A percentile compares a stretch with the other conserved stretches of the same genome.
Conservation (phyloP, 2,329 filamentous ascomycete species). For the Cadophora sp. region DNA sequence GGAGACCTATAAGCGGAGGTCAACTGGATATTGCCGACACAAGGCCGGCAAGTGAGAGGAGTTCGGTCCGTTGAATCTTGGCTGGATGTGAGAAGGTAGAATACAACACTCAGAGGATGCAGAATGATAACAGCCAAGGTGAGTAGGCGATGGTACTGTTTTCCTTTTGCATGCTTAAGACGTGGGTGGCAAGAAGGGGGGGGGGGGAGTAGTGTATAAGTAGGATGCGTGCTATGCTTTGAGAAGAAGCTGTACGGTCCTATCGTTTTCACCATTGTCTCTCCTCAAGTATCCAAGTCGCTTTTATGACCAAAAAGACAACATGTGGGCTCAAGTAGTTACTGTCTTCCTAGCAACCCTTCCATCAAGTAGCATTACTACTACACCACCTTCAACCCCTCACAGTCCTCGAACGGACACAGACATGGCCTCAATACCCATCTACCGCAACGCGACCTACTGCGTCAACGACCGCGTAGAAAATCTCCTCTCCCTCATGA, state of each 20-base stretch:
- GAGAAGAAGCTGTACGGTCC: too few relatives aligned
- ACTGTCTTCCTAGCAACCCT: background rate
- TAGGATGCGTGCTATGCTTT: background rate
- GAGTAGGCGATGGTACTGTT: background rate
- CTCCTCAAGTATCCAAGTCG: too few relatives aligned
- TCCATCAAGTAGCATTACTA: background rate
- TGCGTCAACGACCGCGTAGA: background rate
- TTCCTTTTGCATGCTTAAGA: background rate
- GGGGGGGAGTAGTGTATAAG: background rate
- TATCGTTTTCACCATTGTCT: too few relatives aligned
- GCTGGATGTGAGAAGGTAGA: background rate
- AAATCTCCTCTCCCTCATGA: conserved; percentile 5
- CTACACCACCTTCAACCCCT: background rate
- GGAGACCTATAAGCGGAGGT: background rate
- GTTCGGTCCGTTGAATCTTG: background rate
- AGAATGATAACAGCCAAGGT: background rate
- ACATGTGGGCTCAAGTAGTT: background rate
- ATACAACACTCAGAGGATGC: background rate
- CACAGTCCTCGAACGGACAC: too few relatives aligned
- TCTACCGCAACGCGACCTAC: background rate
- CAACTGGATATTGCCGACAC: background rate
- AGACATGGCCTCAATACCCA: background rate
- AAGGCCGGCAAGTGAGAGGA: background rate
- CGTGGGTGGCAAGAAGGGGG: too few relatives aligned
- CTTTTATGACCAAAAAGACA: background rate